Percentiles rank a stretch among this genome's conserved stretches.
phyloP scores from a whole-genome alignment of 139 green algal species.

The Zygnema circumcarinatum region DNA sequence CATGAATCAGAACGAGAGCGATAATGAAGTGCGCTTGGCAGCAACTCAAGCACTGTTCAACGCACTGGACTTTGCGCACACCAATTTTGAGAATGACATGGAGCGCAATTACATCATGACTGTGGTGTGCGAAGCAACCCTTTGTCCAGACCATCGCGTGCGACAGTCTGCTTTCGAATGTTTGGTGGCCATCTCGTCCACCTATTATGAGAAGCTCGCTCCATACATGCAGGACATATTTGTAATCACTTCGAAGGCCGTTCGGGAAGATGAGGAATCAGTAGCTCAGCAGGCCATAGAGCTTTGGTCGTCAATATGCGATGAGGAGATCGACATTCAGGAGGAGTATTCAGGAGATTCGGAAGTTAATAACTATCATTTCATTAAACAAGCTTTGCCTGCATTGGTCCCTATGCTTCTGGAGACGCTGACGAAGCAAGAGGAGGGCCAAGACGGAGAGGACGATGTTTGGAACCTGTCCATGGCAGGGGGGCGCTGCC shows the following conservation, averaged over 20 bases:
- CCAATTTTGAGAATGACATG: slow-evolving; percentile 92
- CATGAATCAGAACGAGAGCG: slow-evolving; percentile 84
- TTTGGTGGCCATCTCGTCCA: slow-evolving; percentile 84
- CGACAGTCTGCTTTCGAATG: slow-evolving; percentile 90
- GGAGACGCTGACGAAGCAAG: slow-evolving; percentile 95
- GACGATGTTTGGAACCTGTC: slow-evolving; percentile 90
- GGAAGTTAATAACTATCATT: slow-evolving; percentile 76
- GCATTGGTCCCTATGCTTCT: slow-evolving; percentile 91
- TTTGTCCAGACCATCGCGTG: slow-evolving; percentile 70
- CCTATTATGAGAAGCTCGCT: slow-evolving; percentile 92
- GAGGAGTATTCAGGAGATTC: slow-evolving; percentile 71
- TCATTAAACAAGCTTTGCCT: slow-evolving; percentile 82
- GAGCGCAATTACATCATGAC: slow-evolving; percentile 98
- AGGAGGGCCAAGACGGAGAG: slow-evolving; percentile 86
- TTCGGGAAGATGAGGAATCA: slow-evolving; percentile 85
- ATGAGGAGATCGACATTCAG: slow-evolving; percentile 78
- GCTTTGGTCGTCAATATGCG: slow-evolving; percentile 90
- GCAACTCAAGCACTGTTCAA: slow-evolving; percentile 91
- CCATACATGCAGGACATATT: slow-evolving; percentile 96
- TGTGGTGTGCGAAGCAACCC: slow-evolving; percentile 80
- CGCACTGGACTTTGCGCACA: slow-evolving; percentile 91
- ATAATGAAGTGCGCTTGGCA: slow-evolving; percentile 81
- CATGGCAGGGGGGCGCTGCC: slow-evolving; percentile 88
- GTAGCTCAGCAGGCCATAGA: slow-evolving; percentile 94
- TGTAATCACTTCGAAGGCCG: slow-evolving; percentile 84